Conservation (phyloP, 2,329 filamentous ascomycete genomes). For the Penicillium sclerotiorum region DNA sequence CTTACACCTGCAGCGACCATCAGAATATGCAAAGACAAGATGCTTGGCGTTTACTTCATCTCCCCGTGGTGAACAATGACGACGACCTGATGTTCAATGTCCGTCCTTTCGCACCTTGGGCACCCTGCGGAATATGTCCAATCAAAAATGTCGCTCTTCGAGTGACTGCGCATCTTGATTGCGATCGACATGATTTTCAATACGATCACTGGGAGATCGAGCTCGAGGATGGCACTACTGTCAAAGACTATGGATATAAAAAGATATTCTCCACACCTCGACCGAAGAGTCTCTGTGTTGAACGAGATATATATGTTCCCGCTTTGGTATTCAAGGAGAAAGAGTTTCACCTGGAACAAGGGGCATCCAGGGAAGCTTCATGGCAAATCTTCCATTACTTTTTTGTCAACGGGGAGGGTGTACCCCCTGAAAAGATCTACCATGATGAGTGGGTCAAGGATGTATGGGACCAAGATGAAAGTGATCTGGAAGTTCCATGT, state of each 20-base stretch:
- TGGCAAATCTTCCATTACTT: too few species aligned
- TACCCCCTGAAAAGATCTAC: too few species aligned
- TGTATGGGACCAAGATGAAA: too few species aligned
- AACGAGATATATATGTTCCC: too few species aligned
- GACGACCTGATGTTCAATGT: slow-evolving; percentile 6
- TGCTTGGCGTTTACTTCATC: slow-evolving; percentile 18
- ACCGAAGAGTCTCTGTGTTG: too few species aligned
- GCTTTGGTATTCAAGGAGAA: too few species aligned
- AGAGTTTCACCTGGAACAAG: too few species aligned
- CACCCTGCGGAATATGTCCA: slow-evolving; percentile 10
- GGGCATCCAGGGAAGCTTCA: too few species aligned
- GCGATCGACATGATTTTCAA: slow-evolving; percentile 12
- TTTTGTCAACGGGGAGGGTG: too few species aligned
- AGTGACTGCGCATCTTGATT: slow-evolving; percentile 12
- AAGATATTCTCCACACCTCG: too few species aligned
- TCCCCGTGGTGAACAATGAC: slow-evolving; percentile 7
- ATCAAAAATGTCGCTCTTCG: slow-evolving; percentile 13
- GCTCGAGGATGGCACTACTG: slow-evolving; percentile 3
- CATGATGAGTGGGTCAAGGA: too few species aligned
- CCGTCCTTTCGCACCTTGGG: slow-evolving; percentile 5
- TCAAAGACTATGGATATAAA: slow-evolving; percentile 7
- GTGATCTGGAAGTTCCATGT: too few species aligned
- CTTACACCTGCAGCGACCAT: slow-evolving; percentile 5
- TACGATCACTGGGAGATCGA: slow-evolving; percentile 16
- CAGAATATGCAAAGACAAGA: slow-evolving; percentile 13